Evolutionary conservation across 768 basidiomycete genomes (phyloP).

Genomic region (Leccinum uliginosum): DNA sequence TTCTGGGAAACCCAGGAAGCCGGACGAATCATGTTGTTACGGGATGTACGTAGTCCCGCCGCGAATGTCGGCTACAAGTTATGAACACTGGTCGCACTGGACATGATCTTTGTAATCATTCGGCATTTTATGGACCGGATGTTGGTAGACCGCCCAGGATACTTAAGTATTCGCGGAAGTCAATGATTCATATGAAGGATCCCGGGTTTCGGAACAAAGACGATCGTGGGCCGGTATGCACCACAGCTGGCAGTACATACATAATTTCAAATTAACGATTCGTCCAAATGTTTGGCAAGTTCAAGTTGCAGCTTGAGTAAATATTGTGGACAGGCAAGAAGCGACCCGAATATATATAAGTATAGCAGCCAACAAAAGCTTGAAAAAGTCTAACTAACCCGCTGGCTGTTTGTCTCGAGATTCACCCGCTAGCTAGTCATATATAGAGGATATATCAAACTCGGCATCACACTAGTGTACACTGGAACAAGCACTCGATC

Average conservation of each 20-base stretch:
- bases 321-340: neutral
- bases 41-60: neutral
- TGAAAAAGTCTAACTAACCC: neutral
- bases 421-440: neutral
- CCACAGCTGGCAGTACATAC: neutral
- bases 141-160: too few species aligned
- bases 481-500: neutral
- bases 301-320: neutral
- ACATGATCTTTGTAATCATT: neutral
- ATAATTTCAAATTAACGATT: neutral
- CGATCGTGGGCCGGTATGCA: neutral
- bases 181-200: neutral
- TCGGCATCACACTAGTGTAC: slow-evolving; percentile 19
- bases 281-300: neutral
- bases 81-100: neutral
- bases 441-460: slow-evolving; percentile 4
- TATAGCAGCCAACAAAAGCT: too few species aligned
- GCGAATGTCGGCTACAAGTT: neutral
- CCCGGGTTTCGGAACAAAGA: neutral
- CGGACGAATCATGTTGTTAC: neutral
- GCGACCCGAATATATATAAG: neutral
- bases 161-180: neutral
- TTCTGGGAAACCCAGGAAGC: slow-evolving; percentile 2
- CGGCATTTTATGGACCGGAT: neutral
- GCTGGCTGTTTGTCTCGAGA: neutral